Evolutionary conservation across 257 asterid genomes (phyloP), one percentile per base, ranked within the genome.

Genomic region (Hygrophila difformis): DNA sequence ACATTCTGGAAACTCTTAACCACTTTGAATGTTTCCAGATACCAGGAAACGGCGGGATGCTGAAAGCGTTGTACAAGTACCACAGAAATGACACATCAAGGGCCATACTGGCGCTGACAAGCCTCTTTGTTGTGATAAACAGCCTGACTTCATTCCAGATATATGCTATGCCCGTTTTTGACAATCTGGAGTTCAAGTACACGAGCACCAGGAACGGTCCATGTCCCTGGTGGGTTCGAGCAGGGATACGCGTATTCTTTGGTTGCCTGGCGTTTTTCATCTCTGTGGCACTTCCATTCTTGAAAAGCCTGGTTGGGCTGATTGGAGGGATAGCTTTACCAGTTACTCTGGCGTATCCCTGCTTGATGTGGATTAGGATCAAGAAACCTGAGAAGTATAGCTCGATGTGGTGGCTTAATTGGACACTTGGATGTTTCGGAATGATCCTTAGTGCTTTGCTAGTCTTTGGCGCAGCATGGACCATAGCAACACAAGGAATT

Each of bases 121-220:
- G 69, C 59, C 0, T 72, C 6, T n/a, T 68, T 4, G 45, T 87
- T 9, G 93, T 76, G 62, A 67, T 75, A 66, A 76, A 83, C 69
- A 37, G 93, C 67, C 73, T 82, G 13, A 75, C 94, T 12, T 80
- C 97, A 4, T 87, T 87, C 75, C 97, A 84, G 67, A 78, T 87
- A 50, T 87, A 87, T 33, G 93, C 97, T 17, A 87, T 87, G 95
- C 95, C 97, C 5, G 88, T 74, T 55, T 84, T 87, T 21, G 97
- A 87, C 72, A 84, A 87, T 47, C 60, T 81, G 65, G 97, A 87
- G 71, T 74, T 68, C 67, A 72, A 76, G 58, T 87, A 76, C 73
- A 80, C 88, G 14, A 83, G 86, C 75, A 84, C 57, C 61, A 68
- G 59, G 44, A 72, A 80, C 21, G 68, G 51, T 40, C 92, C 93